Percentiles rank a stretch among this genome's conserved stretches.
Conservation (phyloP, 345 rosid genomes). For the Gossypium australe region DNA sequence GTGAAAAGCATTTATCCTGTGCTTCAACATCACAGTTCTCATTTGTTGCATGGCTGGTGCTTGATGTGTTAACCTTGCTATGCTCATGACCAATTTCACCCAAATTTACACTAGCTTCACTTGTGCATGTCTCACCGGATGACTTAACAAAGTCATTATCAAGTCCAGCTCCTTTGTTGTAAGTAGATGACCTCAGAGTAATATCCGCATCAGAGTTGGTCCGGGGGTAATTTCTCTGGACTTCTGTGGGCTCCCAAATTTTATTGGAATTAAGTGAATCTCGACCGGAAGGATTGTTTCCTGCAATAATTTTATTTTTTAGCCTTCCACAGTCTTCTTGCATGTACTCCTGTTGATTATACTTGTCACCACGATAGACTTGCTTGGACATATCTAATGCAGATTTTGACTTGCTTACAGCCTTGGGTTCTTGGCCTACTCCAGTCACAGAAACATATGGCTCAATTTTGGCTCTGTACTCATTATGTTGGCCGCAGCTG, state of each 20-base stretch:
- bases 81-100: conserved; percentile 30
- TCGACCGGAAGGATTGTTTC: conserved; percentile 34
- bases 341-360: conserved; percentile 41
- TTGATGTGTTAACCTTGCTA: conserved; percentile 20
- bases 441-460: conserved; percentile 46
- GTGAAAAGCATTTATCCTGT: conserved; percentile 25
- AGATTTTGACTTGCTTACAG: conserved; percentile 47
- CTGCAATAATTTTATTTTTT: conserved; percentile 37
- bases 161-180: conserved; percentile 35
- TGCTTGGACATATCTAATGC: conserved; percentile 56
- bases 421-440: conserved; percentile 45
- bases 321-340: conserved; percentile 50
- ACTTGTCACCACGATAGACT: conserved; percentile 48
- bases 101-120: conserved; percentile 39
- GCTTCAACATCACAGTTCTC: conserved; percentile 31
- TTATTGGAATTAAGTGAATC: conserved; percentile 47
- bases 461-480: conserved; percentile 56
- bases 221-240: conserved; percentile 51
- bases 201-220: conserved; percentile 64
- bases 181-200: conserved; percentile 44
- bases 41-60: conserved; percentile 18
- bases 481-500: conserved; percentile 52
- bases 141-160: conserved; percentile 29
- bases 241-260: conserved; percentile 79
- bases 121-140: conserved; percentile 32